These are phyloP conservation scores for Adansonia rubrostipa DNA, from an alignment of 441 rosid genomes.

Conservation along the genomic window DNA sequence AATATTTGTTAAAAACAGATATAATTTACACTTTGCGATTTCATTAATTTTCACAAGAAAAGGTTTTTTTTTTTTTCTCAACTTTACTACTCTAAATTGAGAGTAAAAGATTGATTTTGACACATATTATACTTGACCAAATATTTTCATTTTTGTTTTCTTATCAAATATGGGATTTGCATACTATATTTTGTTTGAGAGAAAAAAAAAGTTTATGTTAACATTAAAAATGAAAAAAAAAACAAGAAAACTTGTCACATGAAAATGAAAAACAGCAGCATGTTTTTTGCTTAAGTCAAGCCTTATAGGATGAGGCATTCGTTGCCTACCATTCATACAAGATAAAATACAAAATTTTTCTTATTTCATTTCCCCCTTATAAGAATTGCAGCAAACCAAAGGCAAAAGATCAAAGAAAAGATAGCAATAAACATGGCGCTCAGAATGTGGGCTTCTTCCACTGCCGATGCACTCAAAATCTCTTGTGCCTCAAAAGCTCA, in stretches of 20 bases:
- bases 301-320: slow-evolving; percentile 69
- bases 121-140: neutral
- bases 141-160: neutral
- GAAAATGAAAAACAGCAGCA: neutral
- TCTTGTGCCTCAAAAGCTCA: slow-evolving; percentile 59
- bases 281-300: neutral
- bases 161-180: neutral
- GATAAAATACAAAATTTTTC: slow-evolving; percentile 43
- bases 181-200: neutral
- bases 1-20: no score
- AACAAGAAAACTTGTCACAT: no score
- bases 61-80: no score
- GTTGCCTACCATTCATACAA: slow-evolving; percentile 75
- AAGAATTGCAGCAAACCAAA: slow-evolving; percentile 23
- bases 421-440: slow-evolving; percentile 65
- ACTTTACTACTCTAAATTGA: no score
- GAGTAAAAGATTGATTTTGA: neutral
- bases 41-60: no score
- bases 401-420: neutral
- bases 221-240: no score
- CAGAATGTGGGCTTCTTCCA: slow-evolving; percentile 93
- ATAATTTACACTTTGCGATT: no score
- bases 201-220: neutral
- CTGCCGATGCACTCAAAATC: slow-evolving; percentile 80
- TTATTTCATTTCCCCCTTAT: slow-evolving; percentile 15